These are phyloP conservation scores for Entoloma clypeatum DNA, from an alignment of 1,284 basidiomycete species.

Conservation along the genomic window DNA sequence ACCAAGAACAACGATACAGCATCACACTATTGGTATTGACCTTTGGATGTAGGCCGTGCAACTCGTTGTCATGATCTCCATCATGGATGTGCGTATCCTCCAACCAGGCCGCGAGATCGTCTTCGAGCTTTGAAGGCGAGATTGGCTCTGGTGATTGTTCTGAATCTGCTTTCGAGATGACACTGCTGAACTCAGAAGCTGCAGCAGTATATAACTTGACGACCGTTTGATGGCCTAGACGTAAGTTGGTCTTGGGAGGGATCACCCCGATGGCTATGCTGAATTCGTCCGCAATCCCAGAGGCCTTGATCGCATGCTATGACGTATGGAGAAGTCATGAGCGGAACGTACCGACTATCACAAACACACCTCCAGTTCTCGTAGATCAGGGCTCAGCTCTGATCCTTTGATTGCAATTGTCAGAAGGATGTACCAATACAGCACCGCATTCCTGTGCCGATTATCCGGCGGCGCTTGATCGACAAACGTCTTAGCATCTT, in stretches of 20 bases:
- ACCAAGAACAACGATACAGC: slow-evolving; percentile 55
- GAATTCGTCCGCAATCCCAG: slow-evolving; percentile 48
- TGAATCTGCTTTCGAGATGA: slow-evolving; percentile 38
- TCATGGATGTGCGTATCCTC: slow-evolving; percentile 44
- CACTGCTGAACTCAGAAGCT: slow-evolving; percentile 39
- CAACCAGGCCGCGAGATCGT: slow-evolving; percentile 55
- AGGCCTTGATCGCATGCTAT: slow-evolving; percentile 31
- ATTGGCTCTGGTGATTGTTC: slow-evolving; percentile 19
- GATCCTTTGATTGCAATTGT: slow-evolving; percentile 47
- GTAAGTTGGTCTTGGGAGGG: slow-evolving; percentile 45
- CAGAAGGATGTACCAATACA: slow-evolving; percentile 56
- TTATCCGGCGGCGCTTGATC: slow-evolving; percentile 56
- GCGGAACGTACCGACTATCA: too few relatives aligned
- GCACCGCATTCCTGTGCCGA: slow-evolving; percentile 50
- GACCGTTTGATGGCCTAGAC: slow-evolving; percentile 45
- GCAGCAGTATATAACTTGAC: slow-evolving; percentile 41
- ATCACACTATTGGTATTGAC: slow-evolving; percentile 41
- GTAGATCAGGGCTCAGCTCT: slow-evolving; percentile 43
- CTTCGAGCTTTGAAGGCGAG: slow-evolving; percentile 39
- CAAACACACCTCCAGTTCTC: slow-evolving; percentile 48
- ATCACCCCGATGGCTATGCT: slow-evolving; percentile 39
- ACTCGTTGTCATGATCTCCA: slow-evolving; percentile 27
- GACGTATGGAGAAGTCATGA: background rate
- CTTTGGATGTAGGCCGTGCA: slow-evolving; percentile 33
- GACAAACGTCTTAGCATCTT: slow-evolving; percentile 55